Percentiles rank a stretch among this genome's conserved stretches.
Conservation (phyloP, 179 eudicot species). For the Silene noctiflora region DNA sequence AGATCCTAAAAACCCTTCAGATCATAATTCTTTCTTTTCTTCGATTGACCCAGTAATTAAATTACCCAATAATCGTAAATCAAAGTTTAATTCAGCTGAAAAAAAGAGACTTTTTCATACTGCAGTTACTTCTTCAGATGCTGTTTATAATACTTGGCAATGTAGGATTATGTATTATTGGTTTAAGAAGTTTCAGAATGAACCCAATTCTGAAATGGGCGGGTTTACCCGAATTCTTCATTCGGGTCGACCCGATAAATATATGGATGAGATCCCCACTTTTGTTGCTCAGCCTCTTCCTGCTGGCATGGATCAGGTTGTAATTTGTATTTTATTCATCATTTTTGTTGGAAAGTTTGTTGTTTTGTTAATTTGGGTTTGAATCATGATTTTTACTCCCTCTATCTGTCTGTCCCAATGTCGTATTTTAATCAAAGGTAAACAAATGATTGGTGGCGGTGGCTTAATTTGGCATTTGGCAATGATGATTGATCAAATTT, state of each 20-base stretch:
- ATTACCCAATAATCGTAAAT: slow-evolving; percentile 49
- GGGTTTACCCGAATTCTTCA: slow-evolving; percentile 97
- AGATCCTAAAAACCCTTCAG: slow-evolving; percentile 37
- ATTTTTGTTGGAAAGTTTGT: not conserved
- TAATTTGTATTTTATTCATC: slow-evolving; percentile 15
- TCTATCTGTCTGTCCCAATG: too few relatives aligned
- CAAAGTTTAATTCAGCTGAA: slow-evolving; percentile 23
- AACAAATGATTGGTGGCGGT: not conserved
- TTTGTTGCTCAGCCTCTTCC: slow-evolving; percentile 95
- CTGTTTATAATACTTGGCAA: slow-evolving; percentile 92
- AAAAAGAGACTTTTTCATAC: slow-evolving; percentile 73
- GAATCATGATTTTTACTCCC: too few relatives aligned
- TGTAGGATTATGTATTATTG: slow-evolving; percentile 92
- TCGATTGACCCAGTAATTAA: slow-evolving; percentile 66
- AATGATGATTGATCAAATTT: not conserved
- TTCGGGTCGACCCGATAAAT: slow-evolving; percentile 63
- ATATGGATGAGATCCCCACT: slow-evolving; percentile 95
- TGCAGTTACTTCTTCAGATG: slow-evolving; percentile 82
- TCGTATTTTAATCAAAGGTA: not conserved
- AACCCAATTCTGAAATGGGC: slow-evolving; percentile 73
- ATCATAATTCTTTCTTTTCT: not conserved
- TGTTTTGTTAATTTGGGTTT: too few relatives aligned
- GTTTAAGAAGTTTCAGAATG: slow-evolving; percentile 61
- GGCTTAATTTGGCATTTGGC: too few relatives aligned
- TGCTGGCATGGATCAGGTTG: slow-evolving; percentile 82